These are phyloP conservation scores for Solanum microdontum DNA, from an alignment of 257 asterid genomes.

Conservation along the genomic window DNA sequence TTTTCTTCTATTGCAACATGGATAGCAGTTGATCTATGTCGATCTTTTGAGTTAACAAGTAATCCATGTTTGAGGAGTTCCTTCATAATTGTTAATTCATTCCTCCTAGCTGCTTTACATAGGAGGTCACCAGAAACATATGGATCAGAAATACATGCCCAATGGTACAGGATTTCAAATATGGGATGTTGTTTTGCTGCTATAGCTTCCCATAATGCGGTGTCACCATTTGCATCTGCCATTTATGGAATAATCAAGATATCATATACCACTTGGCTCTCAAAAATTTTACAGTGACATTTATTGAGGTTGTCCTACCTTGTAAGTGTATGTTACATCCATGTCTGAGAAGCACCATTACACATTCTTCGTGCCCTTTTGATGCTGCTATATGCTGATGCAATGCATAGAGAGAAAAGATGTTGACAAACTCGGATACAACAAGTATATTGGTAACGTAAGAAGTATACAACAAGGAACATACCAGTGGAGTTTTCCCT, in stretches of 20 bases:
- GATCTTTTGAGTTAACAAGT: slow-evolving; percentile 57
- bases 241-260: neutral
- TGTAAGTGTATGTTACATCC: slow-evolving; percentile 63
- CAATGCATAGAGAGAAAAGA: neutral
- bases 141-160: slow-evolving; percentile 79
- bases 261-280: neutral
- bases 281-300: neutral
- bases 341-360: slow-evolving; percentile 70
- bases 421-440: neutral
- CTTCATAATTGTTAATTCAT: slow-evolving; percentile 40
- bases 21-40: slow-evolving; percentile 56
- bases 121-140: slow-evolving; percentile 71
- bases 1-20: slow-evolving; percentile 46
- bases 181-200: slow-evolving; percentile 51
- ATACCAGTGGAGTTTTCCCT: slow-evolving; percentile 81
- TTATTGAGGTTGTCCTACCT: slow-evolving; percentile 19
- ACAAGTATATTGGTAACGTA: too few relatives aligned
- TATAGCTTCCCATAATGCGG: slow-evolving; percentile 80
- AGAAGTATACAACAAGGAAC: neutral
- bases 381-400: slow-evolving; percentile 80
- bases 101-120: slow-evolving; percentile 57
- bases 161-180: slow-evolving; percentile 63
- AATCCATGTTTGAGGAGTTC: slow-evolving; percentile 66
- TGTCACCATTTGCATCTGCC: slow-evolving; percentile 65
- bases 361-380: slow-evolving; percentile 82